phyloP scores from a whole-genome alignment of 805 yeast species.

The Lachancea meyersii region DNA sequence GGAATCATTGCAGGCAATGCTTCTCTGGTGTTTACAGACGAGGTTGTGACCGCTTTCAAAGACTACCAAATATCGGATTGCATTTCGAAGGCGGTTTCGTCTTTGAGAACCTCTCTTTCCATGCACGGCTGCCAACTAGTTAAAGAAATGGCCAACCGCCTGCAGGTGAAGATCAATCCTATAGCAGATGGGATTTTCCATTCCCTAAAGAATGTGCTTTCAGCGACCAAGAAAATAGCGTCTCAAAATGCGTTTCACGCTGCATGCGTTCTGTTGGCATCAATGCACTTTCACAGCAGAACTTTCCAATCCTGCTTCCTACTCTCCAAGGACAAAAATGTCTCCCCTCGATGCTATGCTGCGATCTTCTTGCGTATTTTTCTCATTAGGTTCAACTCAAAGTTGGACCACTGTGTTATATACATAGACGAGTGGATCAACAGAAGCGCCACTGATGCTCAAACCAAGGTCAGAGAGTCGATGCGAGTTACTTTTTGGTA shows the following conservation, averaged over 20 bases:
- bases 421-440: conserved; percentile 44
- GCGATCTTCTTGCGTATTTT: conserved; percentile 64
- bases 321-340: conserved; percentile 62
- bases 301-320: conserved; percentile 43
- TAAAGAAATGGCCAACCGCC: conserved; percentile 47
- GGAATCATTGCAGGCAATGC: conserved; percentile 55
- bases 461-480: conserved; percentile 69
- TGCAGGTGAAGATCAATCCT: conserved; percentile 27
- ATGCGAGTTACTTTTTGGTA: conserved; percentile 75
- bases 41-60: conserved; percentile 32
- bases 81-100: conserved; percentile 56
- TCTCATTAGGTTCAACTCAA: conserved; percentile 44
- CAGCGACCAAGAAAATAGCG: conserved; percentile 37
- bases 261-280: conserved; percentile 45
- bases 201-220: conserved; percentile 30
- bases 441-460: conserved; percentile 70
- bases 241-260: conserved; percentile 34
- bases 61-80: conserved; percentile 47
- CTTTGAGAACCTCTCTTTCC: conserved; percentile 80
- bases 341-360: conserved; percentile 62
- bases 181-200: conserved; percentile 33
- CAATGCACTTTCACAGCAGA: conserved; percentile 49
- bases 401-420: conserved; percentile 34
- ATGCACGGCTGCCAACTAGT: conserved; percentile 68
- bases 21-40: conserved; percentile 33